Evolutionary conservation across 1,284 basidiomycete genomes (phyloP), one percentile per base, ranked within the genome.

Genomic region (Lignosus rhinocerotis): DNA sequence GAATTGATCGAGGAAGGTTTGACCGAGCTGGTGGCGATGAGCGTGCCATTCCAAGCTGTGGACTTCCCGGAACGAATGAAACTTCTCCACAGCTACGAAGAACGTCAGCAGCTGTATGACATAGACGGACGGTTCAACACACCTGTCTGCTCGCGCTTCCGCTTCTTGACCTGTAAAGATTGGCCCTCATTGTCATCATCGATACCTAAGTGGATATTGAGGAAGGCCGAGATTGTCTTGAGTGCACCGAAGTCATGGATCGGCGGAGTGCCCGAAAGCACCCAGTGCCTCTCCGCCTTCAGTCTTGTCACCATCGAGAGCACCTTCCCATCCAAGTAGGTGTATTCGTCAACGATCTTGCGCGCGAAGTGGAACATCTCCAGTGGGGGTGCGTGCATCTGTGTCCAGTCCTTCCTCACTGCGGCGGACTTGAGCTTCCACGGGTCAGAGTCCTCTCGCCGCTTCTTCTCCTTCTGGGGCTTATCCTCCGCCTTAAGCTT

Each of bases 61-160:
- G 17, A 95, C 89, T 69, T 98, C 96, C 31, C 94, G 87, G 87
- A 96, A 98, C 0, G 95, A 96, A 72, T 97, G 94, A 82, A 98
- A 98, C 65, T 87, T 86, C 71, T 98, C 95, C 49, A 91, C 94
- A 57, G 87, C 91, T 93, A 64, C n/a, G 66, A 44, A 1, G 21
- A 16, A 6, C n/a, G 41, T 62, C 16, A 60, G 48, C 25, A 46
- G 8, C n/a, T 1, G 33, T 10, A 17, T 58, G 39, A 60, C 45
- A 50, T 19, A 45, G 51, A 47, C 17, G 32, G 10, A 30, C 43
- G n/a, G 19, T 21, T 31, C 14, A 8, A 72, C 79, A 60, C 70
- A 89, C 91, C 86, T 5, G 95, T 96, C 68, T 92, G 90, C 59
- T 96, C 93, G 59, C 87, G 82, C 47, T 84, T 84, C 7, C 93